phyloP scores from a whole-genome alignment of 768 basidiomycete species.

The Hypholoma fasciculare region DNA sequence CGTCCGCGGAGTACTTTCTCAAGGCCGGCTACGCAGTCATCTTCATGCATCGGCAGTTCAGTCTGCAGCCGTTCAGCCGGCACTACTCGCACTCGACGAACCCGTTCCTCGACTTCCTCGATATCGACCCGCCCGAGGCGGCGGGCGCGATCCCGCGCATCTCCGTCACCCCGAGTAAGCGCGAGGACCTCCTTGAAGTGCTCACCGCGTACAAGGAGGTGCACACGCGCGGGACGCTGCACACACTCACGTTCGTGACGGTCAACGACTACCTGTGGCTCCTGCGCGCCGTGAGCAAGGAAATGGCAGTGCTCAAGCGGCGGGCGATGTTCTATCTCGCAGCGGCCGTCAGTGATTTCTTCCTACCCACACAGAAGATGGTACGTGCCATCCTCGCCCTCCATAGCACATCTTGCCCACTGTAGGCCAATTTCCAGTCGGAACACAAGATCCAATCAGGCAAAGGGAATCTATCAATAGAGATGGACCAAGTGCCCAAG shows the following conservation, averaged over 20 bases:
- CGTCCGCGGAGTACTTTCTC: slow-evolving; percentile 97
- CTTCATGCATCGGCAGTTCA: slow-evolving; percentile 98
- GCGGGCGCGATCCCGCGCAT: slow-evolving; percentile 46
- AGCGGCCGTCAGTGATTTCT: slow-evolving; percentile 98
- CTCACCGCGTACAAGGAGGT: slow-evolving; percentile 81
- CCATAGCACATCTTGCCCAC: not conserved
- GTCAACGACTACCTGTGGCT: slow-evolving; percentile 97
- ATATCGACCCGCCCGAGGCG: slow-evolving; percentile 47
- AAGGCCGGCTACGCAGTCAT: slow-evolving; percentile 95
- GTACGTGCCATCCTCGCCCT: slow-evolving; percentile 43
- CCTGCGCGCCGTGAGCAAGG: slow-evolving; percentile 78
- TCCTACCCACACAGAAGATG: slow-evolving; percentile 88
- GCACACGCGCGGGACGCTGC: slow-evolving; percentile 69
- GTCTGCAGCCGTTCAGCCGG: slow-evolving; percentile 93
- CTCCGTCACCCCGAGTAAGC: slow-evolving; percentile 65
- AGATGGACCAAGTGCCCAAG: slow-evolving; percentile 99
- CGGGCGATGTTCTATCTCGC: slow-evolving; percentile 94
- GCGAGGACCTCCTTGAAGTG: slow-evolving; percentile 66
- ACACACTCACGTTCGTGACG: slow-evolving; percentile 88
- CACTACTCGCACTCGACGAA: slow-evolving; percentile 99
- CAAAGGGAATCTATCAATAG: slow-evolving; percentile 88
- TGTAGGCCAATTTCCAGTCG: slow-evolving; percentile 48
- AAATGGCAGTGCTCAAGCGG: slow-evolving; percentile 68
- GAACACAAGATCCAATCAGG: slow-evolving; percentile 99
- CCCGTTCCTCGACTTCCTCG: slow-evolving; percentile 94